Conservation (phyloP, 2,329 filamentous ascomycete genomes). For the Arachnomyces sp. region DNA sequence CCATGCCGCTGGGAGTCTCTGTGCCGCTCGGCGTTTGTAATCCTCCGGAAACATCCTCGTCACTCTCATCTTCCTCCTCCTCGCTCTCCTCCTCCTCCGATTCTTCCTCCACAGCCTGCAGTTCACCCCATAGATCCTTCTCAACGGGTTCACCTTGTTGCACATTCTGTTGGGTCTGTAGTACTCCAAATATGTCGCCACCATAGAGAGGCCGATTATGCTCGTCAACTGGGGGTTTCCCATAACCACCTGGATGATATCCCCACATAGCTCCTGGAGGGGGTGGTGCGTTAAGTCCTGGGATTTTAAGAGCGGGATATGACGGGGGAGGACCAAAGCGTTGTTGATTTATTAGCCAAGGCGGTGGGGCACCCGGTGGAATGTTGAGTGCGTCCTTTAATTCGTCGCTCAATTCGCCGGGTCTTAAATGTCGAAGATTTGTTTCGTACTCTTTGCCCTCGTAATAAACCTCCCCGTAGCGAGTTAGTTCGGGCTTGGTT, state of each 20-base stretch:
- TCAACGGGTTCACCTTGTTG: conserved; percentile 73
- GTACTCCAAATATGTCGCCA: conserved; percentile 85
- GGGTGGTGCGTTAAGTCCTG: conserved; percentile 86
- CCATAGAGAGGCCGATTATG: conserved; percentile 86
- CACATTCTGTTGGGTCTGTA: conserved; percentile 52
- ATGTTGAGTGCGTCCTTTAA: conserved; percentile 91
- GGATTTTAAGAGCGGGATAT: conserved; percentile 90
- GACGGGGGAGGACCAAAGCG: conserved; percentile 86
- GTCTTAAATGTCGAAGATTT: conserved; percentile 79
- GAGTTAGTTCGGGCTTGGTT: conserved; percentile 85
- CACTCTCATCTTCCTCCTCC: conserved; percentile 61
- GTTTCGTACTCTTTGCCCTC: conserved; percentile 98
- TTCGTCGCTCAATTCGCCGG: conserved; percentile 81
- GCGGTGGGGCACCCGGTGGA: conserved; percentile 82
- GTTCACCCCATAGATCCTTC: conserved; percentile 81
- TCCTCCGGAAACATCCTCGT: conserved; percentile 55
- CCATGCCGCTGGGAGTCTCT: conserved; percentile 72
- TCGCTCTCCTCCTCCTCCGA: conserved; percentile 60
- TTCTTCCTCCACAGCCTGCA: conserved; percentile 71
- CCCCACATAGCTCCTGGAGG: conserved; percentile 87
- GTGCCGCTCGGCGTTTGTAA: conserved; percentile 66
- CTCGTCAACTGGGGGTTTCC: conserved; percentile 91
- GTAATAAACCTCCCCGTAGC: conserved; percentile 98
- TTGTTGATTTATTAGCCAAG: conserved; percentile 96
- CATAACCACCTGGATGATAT: conserved; percentile 90